Evolutionary conservation across 176 grass and related monocot species (phyloP), one percentile per base, ranked within the genome.

Genomic region (Zea luxurians): DNA sequence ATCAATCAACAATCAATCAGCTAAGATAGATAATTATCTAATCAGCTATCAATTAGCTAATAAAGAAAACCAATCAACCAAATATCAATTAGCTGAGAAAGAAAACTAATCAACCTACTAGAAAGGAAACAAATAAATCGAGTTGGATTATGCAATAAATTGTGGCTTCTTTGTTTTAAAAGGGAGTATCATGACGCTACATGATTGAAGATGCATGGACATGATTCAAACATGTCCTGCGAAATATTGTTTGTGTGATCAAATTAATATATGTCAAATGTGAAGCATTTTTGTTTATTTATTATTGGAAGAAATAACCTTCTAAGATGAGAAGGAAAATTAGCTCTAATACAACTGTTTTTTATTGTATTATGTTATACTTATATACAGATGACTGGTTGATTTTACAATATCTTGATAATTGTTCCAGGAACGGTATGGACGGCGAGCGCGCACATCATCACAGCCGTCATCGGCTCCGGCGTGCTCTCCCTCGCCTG

Each of bases 391-490:
- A 49, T 5, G 38, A 71, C 59, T 27, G 7, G 45, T 36, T 43
- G 1, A 2, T 2, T 59, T 35, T 44, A 17, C n/a, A 70, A 71
- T 42, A 8, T 57, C 1, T 43, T 66, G 71, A 49, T 78, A 54
- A 60, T 79, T 66, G 41, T 68, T 66, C 13, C 73, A 97, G 91
- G 95, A 35, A 94, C 85, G 8, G 64, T 92, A 64, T 91, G 95
- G 86, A 97, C 95, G 0, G 91, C 95, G 3, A 94, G 95, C 41
- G 91, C 95, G 0, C 95, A 97, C 82, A 97, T 97, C 66, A 92
- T 97, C 83, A 97, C 95, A 34, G 91, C 95, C 0, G 95, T 97
- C 41, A 94, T 97, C n/a, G 95, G 95, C 46, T 97, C 95, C 1
- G 95, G 95, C 0, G 91, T 97, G 72, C 95, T 97, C 16, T 94